Base-by-base conservation (phyloP, 2,329 filamentous ascomycete genomes). In the Raffaelea arxii region DNA sequence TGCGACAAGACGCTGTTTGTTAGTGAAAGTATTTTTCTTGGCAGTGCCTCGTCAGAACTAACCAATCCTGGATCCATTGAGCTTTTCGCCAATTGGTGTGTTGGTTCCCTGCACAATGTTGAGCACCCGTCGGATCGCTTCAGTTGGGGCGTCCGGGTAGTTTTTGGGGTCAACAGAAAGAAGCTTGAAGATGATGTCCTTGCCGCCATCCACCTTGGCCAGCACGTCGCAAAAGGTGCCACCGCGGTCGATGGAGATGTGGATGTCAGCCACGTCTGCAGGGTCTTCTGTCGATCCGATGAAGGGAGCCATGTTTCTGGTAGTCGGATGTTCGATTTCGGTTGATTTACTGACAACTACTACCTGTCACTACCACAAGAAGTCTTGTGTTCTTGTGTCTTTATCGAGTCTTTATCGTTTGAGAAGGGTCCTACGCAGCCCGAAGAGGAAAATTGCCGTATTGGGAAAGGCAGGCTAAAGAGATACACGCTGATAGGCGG, bases 181-280 rank as follows among this genome's bases (percentile, higher is more conserved):
- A 0, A 88, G 68, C 44, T 63, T 63, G 55, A 63, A 59, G 46
- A 63, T 55, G 21, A 63, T 43, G 48, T 58, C 56, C 25, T 58
- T 46, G 60, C 77, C 70, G 51, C 56, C 55, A 24, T 51, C 79
- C 7, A 84, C 77, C 56, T 89, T 91, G 53, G 87, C 88, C n/a
- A 94, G 84, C 59, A 87, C 94, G 65, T 95, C 89, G 36, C 88
- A 94, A 62, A 95, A 94, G 35, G 88, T 94, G 47, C 89, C 88
- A 53, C 88, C 89, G 51, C 88, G 81, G 56, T 77, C 74, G 49
- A 87, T 88, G 54, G 84, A 82, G 55, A 88, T 86, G 9, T 25
- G 35, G 18, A 39, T 35, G 16, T 39, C 39, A 19, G 23, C n/a
- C 25, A 42, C n/a, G n/a, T n/a, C n/a, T n/a, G n/a, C n/a, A n/a